A percentile compares a stretch with the other conserved stretches of the same genome.
Evolutionary conservation across 2,329 filamentous ascomycete species (phyloP).

Genomic region (Fonsecaea nubica): DNA sequence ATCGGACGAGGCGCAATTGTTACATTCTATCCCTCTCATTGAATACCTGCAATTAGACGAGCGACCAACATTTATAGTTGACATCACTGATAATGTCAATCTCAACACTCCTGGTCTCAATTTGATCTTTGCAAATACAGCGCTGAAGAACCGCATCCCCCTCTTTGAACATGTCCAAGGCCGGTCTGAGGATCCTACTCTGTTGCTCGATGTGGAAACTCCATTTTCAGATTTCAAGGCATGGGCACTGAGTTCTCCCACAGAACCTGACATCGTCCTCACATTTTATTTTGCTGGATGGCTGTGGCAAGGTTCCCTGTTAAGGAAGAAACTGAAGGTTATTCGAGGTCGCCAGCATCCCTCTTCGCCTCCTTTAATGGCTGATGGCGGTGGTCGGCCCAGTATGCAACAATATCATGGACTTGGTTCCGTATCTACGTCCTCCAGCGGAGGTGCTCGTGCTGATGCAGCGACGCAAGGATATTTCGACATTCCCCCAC

Average conservation of each 20-base stretch:
- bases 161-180: slow-evolving; percentile 65
- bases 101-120: slow-evolving; percentile 61
- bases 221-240: slow-evolving; percentile 68
- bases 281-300: slow-evolving; percentile 69
- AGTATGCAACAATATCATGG: slow-evolving; percentile 47
- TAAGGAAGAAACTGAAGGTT: slow-evolving; percentile 72
- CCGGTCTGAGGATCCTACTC: slow-evolving; percentile 52
- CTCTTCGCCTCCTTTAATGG: slow-evolving; percentile 43
- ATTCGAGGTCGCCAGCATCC: slow-evolving; percentile 60
- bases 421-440: slow-evolving; percentile 37
- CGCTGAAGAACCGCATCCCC: slow-evolving; percentile 64
- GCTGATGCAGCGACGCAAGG: slow-evolving; percentile 25
- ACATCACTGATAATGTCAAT: slow-evolving; percentile 66
- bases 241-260: slow-evolving; percentile 69
- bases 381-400: slow-evolving; percentile 35
- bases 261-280: slow-evolving; percentile 59
- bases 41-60: slow-evolving; percentile 79
- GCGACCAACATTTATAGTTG: slow-evolving; percentile 76
- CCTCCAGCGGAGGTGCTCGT: slow-evolving; percentile 35
- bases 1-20: slow-evolving; percentile 59
- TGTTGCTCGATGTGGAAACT: slow-evolving; percentile 50
- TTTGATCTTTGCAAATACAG: slow-evolving; percentile 72
- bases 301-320: slow-evolving; percentile 72
- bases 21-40: slow-evolving; percentile 70
- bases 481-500: slow-evolving; percentile 36